A percentile compares a stretch with the other conserved stretches of the same genome.
phyloP scores from a whole-genome alignment of 352 stramenopile genomes.

The Globisporangium paddicum region DNA sequence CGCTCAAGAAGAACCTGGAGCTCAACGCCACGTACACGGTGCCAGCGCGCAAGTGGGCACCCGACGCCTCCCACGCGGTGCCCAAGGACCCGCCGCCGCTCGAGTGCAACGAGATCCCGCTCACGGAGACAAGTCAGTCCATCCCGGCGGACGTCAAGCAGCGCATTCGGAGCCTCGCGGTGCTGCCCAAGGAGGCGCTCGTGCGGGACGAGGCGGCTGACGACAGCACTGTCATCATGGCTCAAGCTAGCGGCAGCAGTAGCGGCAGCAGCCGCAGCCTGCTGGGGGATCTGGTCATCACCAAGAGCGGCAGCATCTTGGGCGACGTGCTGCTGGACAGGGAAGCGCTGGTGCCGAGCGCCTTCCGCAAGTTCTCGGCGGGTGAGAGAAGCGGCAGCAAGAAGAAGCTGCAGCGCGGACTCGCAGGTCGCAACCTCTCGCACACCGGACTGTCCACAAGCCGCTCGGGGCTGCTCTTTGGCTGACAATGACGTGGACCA shows the following conservation, averaged over 20 bases:
- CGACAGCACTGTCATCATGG: neutral
- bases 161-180: conserved; percentile 33
- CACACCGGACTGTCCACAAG: neutral
- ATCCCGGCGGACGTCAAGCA: conserved; percentile 44
- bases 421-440: conserved; percentile 28
- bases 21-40: conserved; percentile 62
- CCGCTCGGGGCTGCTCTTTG: neutral
- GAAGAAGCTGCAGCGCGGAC: conserved; percentile 29
- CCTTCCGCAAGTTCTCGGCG: neutral
- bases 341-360: neutral
- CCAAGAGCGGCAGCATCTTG: neutral
- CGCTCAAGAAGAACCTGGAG: conserved; percentile 64
- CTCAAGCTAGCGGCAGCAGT: neutral
- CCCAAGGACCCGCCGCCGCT: conserved; percentile 50
- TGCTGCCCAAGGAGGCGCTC: conserved; percentile 46
- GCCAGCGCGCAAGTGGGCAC: conserved; percentile 52
- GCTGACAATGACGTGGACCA: neutral
- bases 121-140: conserved; percentile 48
- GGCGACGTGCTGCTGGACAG: neutral
- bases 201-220: conserved; percentile 30
- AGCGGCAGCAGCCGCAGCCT: neutral
- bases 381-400: conserved; percentile 10
- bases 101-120: conserved; percentile 51
- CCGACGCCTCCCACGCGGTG: conserved; percentile 23
- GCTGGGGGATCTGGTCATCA: neutral